Evolutionary conservation across 2,329 filamentous ascomycete species (phyloP).

Genomic region (Exophiala oligosperma): DNA sequence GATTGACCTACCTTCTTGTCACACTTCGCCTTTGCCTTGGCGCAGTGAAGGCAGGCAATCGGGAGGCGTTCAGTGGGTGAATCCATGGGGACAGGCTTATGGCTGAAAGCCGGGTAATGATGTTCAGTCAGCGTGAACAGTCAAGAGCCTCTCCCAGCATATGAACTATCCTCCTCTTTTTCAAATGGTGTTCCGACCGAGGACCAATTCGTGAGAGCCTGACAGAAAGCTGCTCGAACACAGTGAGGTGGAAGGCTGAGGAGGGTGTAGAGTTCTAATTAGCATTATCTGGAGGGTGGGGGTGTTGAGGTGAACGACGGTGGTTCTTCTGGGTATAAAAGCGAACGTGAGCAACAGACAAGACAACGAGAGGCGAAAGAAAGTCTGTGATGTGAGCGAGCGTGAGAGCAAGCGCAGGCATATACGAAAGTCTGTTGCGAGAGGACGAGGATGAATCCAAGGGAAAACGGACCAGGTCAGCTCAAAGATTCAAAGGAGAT

Average conservation of each 20-base stretch:
- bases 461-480: constrained; percentile 3
- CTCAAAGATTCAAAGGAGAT: constrained; percentile 14
- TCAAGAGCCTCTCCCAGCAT: background rate
- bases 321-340: constrained; percentile 5
- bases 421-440: constrained; percentile 17
- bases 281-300: constrained; percentile 23
- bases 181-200: constrained; percentile 1
- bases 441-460: background rate
- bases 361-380: constrained; percentile 20
- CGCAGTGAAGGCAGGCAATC: constrained; percentile 31
- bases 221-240: constrained; percentile 4
- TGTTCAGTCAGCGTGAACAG: background rate
- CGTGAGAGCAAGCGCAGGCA: constrained; percentile 14
- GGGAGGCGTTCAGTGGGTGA: constrained; percentile 30
- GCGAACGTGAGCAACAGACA: constrained; percentile 21
- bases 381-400: constrained; percentile 13
- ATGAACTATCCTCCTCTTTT: background rate
- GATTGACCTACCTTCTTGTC: constrained; percentile 32
- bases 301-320: constrained; percentile 11
- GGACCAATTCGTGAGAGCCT: constrained; percentile 1
- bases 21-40: constrained; percentile 33
- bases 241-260: constrained; percentile 10
- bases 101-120: too few relatives aligned
- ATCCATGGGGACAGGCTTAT: constrained; percentile 21
- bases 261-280: constrained; percentile 14